These are phyloP conservation scores for Solanum commersonii DNA, from an alignment of 257 asterid species.

Conservation along the genomic window DNA sequence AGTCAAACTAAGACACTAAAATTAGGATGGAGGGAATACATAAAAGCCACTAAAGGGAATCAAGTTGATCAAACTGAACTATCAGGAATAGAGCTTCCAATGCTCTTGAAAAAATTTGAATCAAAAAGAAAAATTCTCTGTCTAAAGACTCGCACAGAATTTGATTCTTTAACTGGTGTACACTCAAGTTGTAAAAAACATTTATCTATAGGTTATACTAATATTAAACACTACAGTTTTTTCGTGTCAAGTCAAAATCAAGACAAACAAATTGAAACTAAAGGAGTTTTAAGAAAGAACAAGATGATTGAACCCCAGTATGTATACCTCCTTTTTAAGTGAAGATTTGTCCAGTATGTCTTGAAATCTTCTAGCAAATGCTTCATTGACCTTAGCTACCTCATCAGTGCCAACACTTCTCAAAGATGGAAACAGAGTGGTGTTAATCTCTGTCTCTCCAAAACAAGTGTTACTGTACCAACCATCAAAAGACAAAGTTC, in stretches of 20 bases:
- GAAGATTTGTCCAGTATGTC: slow-evolving; percentile 33
- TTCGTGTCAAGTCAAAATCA: background rate
- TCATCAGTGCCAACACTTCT: slow-evolving; percentile 54
- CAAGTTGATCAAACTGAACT: background rate
- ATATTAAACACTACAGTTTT: background rate
- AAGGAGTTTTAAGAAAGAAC: too few species aligned
- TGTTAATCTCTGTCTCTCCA: slow-evolving; percentile 47
- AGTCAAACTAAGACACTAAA: background rate
- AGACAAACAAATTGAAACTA: too few species aligned
- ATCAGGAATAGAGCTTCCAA: background rate
- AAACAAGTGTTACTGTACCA: slow-evolving; percentile 48
- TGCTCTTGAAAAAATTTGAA: background rate
- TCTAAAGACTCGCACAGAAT: background rate
- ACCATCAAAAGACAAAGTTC: slow-evolving; percentile 51
- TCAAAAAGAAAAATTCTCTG: background rate
- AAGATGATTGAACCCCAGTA: background rate
- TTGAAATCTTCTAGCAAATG: slow-evolving; percentile 30
- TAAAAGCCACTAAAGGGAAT: background rate
- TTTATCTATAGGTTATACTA: background rate
- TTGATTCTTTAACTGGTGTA: background rate
- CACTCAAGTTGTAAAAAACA: background rate
- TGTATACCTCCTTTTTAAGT: slow-evolving; percentile 46
- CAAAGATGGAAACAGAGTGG: slow-evolving; percentile 42
- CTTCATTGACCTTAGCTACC: slow-evolving; percentile 50
- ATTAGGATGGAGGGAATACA: background rate